Percentiles rank a stretch among this genome's conserved stretches.
phyloP scores from a whole-genome alignment of 169 alveolate genomes.

The Plasmodium knowlesi region DNA sequence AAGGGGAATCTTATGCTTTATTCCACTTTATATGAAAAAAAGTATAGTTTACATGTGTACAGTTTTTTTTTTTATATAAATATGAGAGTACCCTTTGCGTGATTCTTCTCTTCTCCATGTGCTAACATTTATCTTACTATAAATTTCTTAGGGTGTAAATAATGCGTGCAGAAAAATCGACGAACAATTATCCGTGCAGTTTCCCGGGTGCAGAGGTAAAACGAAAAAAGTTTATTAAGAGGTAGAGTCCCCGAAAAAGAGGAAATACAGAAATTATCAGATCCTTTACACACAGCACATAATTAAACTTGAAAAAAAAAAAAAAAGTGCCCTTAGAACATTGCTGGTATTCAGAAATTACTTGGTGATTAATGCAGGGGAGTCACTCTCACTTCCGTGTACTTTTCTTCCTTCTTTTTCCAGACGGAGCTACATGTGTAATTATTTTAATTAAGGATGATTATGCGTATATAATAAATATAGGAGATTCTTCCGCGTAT shows the following conservation, averaged over 20 bases:
- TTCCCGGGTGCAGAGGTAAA: conserved; percentile 60
- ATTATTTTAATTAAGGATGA: conserved; percentile 77
- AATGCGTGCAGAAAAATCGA: conserved; percentile 54
- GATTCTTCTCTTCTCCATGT: background rate
- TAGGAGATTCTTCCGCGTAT: conserved; percentile 90
- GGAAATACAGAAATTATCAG: background rate
- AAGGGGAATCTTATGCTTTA: background rate
- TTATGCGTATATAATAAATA: conserved; percentile 81
- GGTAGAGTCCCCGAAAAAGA: background rate
- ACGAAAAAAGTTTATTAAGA: background rate
- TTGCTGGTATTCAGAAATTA: background rate
- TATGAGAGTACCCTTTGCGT: background rate
- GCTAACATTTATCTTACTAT: background rate
- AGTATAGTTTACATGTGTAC: background rate
- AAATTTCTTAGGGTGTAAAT: conserved; percentile 40
- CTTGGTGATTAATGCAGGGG: background rate
- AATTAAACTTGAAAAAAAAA: background rate
- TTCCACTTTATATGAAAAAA: background rate
- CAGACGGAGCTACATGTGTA: conserved; percentile 91
- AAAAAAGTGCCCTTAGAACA: background rate
- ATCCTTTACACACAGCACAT: background rate
- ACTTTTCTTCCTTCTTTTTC: background rate
- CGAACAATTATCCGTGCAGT: conserved; percentile 34
- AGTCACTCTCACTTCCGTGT: background rate
- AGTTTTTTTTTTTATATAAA: background rate